Conservation (phyloP, 192 early-diverging fungal genomes). For the Spinellus fusiger region DNA sequence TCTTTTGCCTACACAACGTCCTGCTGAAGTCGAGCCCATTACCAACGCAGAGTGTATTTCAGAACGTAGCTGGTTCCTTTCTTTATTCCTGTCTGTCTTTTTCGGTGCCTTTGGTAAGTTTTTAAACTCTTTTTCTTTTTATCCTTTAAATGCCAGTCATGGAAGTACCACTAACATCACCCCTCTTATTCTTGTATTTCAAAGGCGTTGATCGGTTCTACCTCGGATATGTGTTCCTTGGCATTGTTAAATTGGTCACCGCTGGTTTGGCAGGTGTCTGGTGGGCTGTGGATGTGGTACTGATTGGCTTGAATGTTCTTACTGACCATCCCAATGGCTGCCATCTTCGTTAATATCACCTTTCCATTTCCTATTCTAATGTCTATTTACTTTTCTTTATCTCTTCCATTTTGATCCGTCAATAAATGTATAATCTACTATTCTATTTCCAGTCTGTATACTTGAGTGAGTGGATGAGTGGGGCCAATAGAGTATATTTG, state of each 20-base stretch:
- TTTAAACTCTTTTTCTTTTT: neutral
- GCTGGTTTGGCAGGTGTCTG: slow-evolving; percentile 44
- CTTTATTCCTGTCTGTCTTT: slow-evolving; percentile 44
- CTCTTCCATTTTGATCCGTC: neutral
- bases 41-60: slow-evolving; percentile 29
- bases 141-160: neutral
- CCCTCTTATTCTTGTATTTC: neutral
- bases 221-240: slow-evolving; percentile 40
- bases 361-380: neutral
- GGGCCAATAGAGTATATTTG: too few species aligned
- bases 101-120: slow-evolving; percentile 44
- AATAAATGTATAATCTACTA: neutral
- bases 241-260: slow-evolving; percentile 42
- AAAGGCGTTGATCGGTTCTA: slow-evolving; percentile 48
- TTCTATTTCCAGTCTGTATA: too few species aligned
- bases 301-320: slow-evolving; percentile 25
- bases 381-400: neutral
- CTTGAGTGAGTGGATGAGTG: too few species aligned
- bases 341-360: slow-evolving; percentile 4
- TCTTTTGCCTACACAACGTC: neutral
- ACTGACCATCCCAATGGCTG: slow-evolving; percentile 26
- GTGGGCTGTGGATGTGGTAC: slow-evolving; percentile 34
- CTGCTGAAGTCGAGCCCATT: slow-evolving; percentile 2
- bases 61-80: slow-evolving; percentile 42
- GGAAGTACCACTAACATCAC: neutral